A percentile compares a stretch with the other conserved stretches of the same genome.
Evolutionary conservation across 2,329 filamentous ascomycete genomes (phyloP).

Genomic region (Ceratocystis papillata): DNA sequence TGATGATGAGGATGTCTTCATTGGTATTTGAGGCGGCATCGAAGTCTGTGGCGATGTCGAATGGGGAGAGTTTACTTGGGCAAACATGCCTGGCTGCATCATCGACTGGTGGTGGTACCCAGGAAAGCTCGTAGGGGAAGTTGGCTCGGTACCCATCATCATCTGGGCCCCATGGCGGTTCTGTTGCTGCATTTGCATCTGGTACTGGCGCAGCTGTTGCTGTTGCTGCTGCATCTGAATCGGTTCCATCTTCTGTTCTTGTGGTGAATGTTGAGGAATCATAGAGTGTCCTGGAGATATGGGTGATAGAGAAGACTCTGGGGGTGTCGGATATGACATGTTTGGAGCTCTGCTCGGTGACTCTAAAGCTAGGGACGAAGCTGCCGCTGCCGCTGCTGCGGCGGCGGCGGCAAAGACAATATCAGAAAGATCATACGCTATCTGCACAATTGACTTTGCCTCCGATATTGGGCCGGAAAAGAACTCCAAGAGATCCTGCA

Average conservation of each 20-base stretch:
- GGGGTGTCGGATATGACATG: slow-evolving; percentile 26
- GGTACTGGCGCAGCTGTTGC: slow-evolving; percentile 25
- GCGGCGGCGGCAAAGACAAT: slow-evolving; percentile 32
- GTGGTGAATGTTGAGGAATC: slow-evolving; percentile 30
- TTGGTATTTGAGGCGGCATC: slow-evolving; percentile 29
- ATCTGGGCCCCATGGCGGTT: slow-evolving; percentile 21
- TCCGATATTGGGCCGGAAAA: slow-evolving; percentile 49
- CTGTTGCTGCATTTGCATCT: slow-evolving; percentile 11
- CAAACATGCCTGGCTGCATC: slow-evolving; percentile 27
- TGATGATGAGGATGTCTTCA: slow-evolving; percentile 27
- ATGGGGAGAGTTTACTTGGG: slow-evolving; percentile 17
- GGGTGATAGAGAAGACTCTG: slow-evolving; percentile 28
- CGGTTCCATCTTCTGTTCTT: slow-evolving; percentile 28
- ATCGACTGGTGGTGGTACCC: slow-evolving; percentile 30
- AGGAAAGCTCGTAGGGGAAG: slow-evolving; percentile 28
- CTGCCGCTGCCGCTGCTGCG: not conserved
- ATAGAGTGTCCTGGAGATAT: slow-evolving; percentile 26
- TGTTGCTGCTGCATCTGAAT: slow-evolving; percentile 30
- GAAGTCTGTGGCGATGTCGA: slow-evolving; percentile 19
- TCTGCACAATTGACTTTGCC: slow-evolving; percentile 45
- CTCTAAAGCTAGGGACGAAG: slow-evolving; percentile 24
- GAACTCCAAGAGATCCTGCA: slow-evolving; percentile 55
- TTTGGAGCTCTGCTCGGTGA: slow-evolving; percentile 27
- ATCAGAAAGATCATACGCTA: slow-evolving; percentile 48
- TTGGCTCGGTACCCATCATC: slow-evolving; percentile 28